These are phyloP conservation scores for Magnaporthales sp. DNA, from an alignment of 2,329 filamentous ascomycete species.

Conservation along the genomic window DNA sequence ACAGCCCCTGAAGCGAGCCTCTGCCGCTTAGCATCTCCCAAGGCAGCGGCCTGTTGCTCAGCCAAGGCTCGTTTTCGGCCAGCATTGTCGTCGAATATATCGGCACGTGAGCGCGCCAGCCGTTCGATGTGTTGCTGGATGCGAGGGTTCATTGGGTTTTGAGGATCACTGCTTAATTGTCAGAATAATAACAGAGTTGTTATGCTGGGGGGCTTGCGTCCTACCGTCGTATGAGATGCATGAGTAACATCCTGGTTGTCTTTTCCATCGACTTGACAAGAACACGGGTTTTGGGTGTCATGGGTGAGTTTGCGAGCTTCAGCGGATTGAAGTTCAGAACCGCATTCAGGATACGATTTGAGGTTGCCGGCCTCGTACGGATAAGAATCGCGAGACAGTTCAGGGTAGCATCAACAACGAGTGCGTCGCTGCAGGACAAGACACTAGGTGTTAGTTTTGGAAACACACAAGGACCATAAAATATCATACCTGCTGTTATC, in stretches of 20 bases:
- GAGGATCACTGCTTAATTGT: conserved; percentile 55
- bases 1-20: conserved; percentile 48
- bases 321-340: conserved; percentile 89
- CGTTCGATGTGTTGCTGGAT: conserved; percentile 86
- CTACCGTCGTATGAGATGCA: conserved; percentile 74
- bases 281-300: conserved; percentile 73
- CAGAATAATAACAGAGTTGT: background rate
- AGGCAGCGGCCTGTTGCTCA: conserved; percentile 60
- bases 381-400: conserved; percentile 81
- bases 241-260: conserved; percentile 74
- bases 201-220: conserved; percentile 11
- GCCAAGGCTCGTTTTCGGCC: conserved; percentile 69
- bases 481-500: conserved; percentile 70
- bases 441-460: background rate
- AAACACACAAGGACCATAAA: background rate
- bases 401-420: conserved; percentile 83
- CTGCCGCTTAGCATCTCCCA: conserved; percentile 76
- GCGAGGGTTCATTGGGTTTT: conserved; percentile 62
- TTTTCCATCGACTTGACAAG: conserved; percentile 91
- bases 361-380: conserved; percentile 69
- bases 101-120: conserved; percentile 66
- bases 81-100: conserved; percentile 65
- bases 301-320: conserved; percentile 65
- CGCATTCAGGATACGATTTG: conserved; percentile 76
- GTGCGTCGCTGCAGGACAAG: conserved; percentile 58